Conservation (phyloP, 805 yeast genomes). For the Saccharomycopsis oosterbeekiorum region DNA sequence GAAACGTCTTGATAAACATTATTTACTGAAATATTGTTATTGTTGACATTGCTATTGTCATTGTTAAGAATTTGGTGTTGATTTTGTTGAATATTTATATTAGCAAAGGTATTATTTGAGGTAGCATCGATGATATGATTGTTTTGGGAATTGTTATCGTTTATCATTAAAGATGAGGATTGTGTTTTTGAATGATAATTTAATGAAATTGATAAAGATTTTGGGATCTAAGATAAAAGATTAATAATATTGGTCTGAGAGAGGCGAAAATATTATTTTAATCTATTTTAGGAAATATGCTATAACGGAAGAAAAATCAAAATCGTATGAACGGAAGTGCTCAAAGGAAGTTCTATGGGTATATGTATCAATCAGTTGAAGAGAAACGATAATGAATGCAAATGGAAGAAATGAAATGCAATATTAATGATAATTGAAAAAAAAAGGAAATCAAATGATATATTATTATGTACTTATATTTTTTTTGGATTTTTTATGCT, state of each 20-base stretch:
- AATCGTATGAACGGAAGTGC: neutral
- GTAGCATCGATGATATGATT: neutral
- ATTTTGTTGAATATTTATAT: neutral
- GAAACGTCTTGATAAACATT: neutral
- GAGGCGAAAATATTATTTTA: neutral
- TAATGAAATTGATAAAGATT: neutral
- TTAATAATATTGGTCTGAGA: neutral
- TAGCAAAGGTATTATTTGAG: neutral
- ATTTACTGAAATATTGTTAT: neutral
- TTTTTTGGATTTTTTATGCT: neutral
- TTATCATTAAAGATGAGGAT: neutral
- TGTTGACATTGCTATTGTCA: neutral
- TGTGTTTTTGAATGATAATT: neutral
- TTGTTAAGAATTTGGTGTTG: neutral
- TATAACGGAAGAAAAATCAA: neutral
- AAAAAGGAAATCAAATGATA: neutral
- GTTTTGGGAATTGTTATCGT: neutral
- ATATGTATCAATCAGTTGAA: neutral
- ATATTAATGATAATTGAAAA: neutral
- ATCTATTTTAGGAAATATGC: neutral
- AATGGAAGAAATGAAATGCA: neutral
- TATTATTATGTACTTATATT: neutral
- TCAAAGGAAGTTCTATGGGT: neutral
- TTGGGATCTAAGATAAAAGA: neutral
- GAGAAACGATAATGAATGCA: neutral